Evolutionary conservation across 306 rosid species (phyloP).

Genomic region (Quercus wislizeni): DNA sequence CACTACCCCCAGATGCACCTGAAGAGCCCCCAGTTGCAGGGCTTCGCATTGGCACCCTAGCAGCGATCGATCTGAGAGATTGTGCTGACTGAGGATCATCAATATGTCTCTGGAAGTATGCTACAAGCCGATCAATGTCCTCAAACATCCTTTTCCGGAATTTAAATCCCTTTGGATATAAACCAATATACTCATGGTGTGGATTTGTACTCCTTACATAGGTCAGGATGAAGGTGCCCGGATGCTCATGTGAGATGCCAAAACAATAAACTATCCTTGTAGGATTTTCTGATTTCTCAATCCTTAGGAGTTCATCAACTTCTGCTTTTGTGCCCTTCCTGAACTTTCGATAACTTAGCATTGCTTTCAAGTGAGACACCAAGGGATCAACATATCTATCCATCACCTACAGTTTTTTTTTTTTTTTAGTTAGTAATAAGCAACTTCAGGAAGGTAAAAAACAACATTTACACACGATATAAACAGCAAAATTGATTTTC

Average conservation of each 20-base stretch:
- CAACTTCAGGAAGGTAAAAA: too few species aligned
- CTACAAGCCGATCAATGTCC: slow-evolving; percentile 90
- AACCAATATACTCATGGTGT: slow-evolving; percentile 97
- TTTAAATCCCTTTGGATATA: slow-evolving; percentile 96
- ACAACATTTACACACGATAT: neutral
- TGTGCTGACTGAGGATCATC: slow-evolving; percentile 87
- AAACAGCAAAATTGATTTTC: neutral
- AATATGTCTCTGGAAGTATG: slow-evolving; percentile 84
- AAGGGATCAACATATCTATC: slow-evolving; percentile 97
- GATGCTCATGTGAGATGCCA: slow-evolving; percentile 93
- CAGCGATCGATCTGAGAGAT: slow-evolving; percentile 96
- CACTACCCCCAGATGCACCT: slow-evolving; percentile 72
- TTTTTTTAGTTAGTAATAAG: too few species aligned
- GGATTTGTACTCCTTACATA: slow-evolving; percentile 90
- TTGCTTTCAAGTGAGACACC: slow-evolving; percentile 77
- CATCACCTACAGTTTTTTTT: slow-evolving; percentile 63
- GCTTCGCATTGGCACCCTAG: slow-evolving; percentile 98
- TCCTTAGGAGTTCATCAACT: slow-evolving; percentile 82
- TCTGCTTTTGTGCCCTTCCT: slow-evolving; percentile 79
- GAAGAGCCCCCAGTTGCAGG: slow-evolving; percentile 97
- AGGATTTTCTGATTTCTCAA: slow-evolving; percentile 77
- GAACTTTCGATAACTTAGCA: slow-evolving; percentile 91
- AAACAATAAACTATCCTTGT: slow-evolving; percentile 88
- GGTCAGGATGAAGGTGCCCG: slow-evolving; percentile 93
- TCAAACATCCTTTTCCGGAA: slow-evolving; percentile 95